These are phyloP conservation scores for Pulveroboletus sp. DNA, from an alignment of 768 basidiomycete species.

Conservation along the genomic window DNA sequence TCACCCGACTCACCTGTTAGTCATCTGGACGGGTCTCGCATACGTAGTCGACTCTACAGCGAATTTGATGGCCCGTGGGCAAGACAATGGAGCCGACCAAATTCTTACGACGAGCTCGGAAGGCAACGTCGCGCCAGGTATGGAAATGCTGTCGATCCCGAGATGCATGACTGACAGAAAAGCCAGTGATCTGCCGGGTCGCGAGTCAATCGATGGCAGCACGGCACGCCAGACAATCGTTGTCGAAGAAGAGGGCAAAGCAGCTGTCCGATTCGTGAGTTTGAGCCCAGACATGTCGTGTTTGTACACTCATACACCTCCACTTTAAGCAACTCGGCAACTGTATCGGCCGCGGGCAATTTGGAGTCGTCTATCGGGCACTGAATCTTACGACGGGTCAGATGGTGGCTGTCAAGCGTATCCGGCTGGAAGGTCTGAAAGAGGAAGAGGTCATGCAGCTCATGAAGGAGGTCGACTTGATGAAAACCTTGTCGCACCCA, in stretches of 20 bases:
- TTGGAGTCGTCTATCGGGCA: slow-evolving; percentile 93
- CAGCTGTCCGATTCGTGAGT: slow-evolving; percentile 80
- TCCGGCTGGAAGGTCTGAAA: slow-evolving; percentile 84
- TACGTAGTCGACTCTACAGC: slow-evolving; percentile 64
- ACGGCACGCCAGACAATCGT: slow-evolving; percentile 67
- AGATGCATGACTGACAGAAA: slow-evolving; percentile 46
- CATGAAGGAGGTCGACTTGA: slow-evolving; percentile 92
- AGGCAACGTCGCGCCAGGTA: slow-evolving; percentile 59
- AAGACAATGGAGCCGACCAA: slow-evolving; percentile 56
- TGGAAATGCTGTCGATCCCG: slow-evolving; percentile 73
- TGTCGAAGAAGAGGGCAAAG: slow-evolving; percentile 78
- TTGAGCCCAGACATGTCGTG: background rate
- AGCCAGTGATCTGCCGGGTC: slow-evolving; percentile 62
- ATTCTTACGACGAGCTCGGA: slow-evolving; percentile 67
- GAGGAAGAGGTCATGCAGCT: slow-evolving; percentile 88
- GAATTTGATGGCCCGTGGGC: slow-evolving; percentile 60
- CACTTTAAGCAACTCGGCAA: slow-evolving; percentile 87
- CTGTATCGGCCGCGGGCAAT: slow-evolving; percentile 95
- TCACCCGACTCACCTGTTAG: slow-evolving; percentile 37
- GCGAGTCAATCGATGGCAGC: slow-evolving; percentile 64
- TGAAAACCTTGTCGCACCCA: slow-evolving; percentile 89
- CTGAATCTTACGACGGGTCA: slow-evolving; percentile 92
- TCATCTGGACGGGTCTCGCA: slow-evolving; percentile 39
- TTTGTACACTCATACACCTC: slow-evolving; percentile 9
- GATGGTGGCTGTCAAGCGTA: slow-evolving; percentile 99